Evolutionary conservation across 352 stramenopile genomes (phyloP), one percentile per base, ranked within the genome.

Genomic region (Halophytophthora batemanensis): DNA sequence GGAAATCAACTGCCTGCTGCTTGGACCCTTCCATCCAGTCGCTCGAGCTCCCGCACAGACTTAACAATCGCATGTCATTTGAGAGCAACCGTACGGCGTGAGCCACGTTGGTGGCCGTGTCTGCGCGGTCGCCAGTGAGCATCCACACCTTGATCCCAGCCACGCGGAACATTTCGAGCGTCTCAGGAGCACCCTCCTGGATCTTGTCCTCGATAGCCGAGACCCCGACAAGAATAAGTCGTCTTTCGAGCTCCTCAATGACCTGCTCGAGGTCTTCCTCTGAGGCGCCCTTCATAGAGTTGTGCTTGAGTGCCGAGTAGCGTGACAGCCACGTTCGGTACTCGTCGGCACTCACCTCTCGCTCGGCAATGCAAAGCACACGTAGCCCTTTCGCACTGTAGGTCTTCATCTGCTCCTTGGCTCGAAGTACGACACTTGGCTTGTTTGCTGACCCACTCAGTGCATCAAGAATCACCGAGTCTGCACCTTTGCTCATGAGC

Each of bases 401-500:
- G 11, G 50, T 21, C 41, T 77, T 72, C 66, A 88, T 71, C 19
- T 82, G 61, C 8, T 76, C 61, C 49, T 72, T 70, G 8, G 62
- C 61, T 36, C 62, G 59, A 10, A 72, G 17, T 21, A 78, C 36
- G 14, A 41, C 36, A 11, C 56, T 69, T 10, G 51, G 41, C 17
- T 61, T 59, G 51, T 77, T 77, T 0, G 37, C 17, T 37, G 39
- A 49, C 2, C 60, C 48, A 25, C 58, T 71, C 17, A 84, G 50
- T 17, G 79, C 49, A 3, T 69, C 56, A 11, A 96, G 59, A 4
- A 98, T 79, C 17, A 94, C 76, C 1, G 80, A 91, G 55, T 97
- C 91, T 1, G 91, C 91, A n/a, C 91, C 90, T 72, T 97, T 94
- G 38, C 58, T 75, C 37, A 86, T 73, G 29, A 90, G 31, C 13